Evolutionary conservation across 1,284 basidiomycete species (phyloP).

Genomic region (Ganoderma leucocontextum): DNA sequence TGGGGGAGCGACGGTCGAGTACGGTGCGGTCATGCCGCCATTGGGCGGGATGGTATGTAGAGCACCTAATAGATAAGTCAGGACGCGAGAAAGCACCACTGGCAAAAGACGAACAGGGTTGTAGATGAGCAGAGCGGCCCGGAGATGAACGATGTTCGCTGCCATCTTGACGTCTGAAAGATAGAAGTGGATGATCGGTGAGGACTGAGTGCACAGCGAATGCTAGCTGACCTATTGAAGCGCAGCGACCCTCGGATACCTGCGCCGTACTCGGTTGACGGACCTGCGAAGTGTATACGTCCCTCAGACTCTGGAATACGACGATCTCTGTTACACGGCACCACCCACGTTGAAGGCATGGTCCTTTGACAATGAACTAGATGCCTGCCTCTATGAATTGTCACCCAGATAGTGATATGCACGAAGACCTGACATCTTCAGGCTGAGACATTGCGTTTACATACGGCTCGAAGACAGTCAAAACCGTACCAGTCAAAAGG

Average conservation of each 20-base stretch:
- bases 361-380: neutral
- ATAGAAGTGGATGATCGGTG: neutral
- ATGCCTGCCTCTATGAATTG: neutral
- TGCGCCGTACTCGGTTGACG: neutral
- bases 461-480: neutral
- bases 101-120: neutral
- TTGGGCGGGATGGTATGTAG: constrained; percentile 6
- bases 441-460: no score
- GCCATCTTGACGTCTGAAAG: neutral
- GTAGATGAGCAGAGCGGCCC: neutral
- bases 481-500: neutral
- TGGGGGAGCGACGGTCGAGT: neutral
- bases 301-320: neutral
- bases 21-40: neutral
- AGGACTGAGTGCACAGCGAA: neutral
- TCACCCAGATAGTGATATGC: no score
- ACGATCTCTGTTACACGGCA: neutral
- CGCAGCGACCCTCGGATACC: neutral
- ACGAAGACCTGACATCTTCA: no score
- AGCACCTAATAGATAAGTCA: neutral
- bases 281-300: neutral
- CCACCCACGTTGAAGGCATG: neutral
- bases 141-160: neutral
- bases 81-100: neutral
- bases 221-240: neutral